These are phyloP conservation scores for Populus tremula DNA, from an alignment of 345 rosid species.

Conservation along the genomic window DNA sequence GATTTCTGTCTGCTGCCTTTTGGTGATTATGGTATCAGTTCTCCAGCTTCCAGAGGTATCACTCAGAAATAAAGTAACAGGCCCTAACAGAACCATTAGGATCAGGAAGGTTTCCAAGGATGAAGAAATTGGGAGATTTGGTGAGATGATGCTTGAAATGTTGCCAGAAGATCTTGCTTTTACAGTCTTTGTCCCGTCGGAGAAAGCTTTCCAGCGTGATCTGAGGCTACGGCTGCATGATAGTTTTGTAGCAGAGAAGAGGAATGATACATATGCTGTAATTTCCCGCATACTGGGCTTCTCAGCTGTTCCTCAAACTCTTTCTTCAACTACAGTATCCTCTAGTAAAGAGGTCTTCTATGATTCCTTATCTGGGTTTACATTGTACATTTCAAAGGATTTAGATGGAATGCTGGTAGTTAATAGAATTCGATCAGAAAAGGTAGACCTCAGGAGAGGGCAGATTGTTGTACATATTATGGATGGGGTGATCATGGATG, in stretches of 20 bases:
- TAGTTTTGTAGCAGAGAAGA: conserved; percentile 31
- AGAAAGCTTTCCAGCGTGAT: conserved; percentile 55
- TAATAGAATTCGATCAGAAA: conserved; percentile 53
- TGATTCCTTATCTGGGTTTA: conserved; percentile 67
- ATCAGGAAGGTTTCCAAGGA: conserved; percentile 9
- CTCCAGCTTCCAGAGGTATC: conserved; percentile 57
- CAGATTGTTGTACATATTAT: conserved; percentile 52
- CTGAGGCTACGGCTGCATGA: conserved; percentile 35
- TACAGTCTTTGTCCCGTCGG: conserved; percentile 74
- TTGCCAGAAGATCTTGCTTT: conserved; percentile 71
- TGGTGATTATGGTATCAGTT: conserved; percentile 37
- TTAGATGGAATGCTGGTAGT: conserved; percentile 48
- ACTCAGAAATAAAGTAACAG: conserved; percentile 8
- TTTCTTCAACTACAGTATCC: conserved; percentile 33
- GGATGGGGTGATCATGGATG: conserved; percentile 84
- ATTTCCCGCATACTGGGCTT: conserved; percentile 66
- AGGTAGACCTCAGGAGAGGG: conserved; percentile 46
- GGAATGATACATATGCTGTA: conserved; percentile 49
- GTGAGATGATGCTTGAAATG: conserved; percentile 79
- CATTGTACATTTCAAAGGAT: conserved; percentile 42
- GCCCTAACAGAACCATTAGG: conserved; percentile 3
- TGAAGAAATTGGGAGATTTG: conserved; percentile 48
- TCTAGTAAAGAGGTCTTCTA: conserved; percentile 38
- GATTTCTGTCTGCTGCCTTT: conserved; percentile 46
- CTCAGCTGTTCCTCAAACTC: conserved; percentile 58